A percentile compares a stretch with the other conserved stretches of the same genome.
Evolutionary conservation across 2,329 filamentous ascomycete species (phyloP).

Genomic region (Diplocarpon mali): DNA sequence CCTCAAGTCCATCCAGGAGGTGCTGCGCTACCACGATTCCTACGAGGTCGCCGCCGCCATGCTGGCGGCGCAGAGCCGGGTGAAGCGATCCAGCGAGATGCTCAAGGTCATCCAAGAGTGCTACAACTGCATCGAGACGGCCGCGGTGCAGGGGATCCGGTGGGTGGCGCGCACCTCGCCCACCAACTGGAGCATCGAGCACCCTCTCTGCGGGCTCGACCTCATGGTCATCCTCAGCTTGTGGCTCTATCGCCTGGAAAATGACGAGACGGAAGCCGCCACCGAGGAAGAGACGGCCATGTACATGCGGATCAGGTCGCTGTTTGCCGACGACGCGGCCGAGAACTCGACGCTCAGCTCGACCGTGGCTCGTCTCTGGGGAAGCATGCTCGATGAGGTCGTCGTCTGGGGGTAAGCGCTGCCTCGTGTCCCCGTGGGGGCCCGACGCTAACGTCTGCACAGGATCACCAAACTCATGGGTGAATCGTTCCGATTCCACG

Average conservation of each 20-base stretch:
- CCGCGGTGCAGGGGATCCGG: slow-evolving; percentile 84
- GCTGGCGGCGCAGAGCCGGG: slow-evolving; percentile 85
- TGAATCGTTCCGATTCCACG: slow-evolving; percentile 93
- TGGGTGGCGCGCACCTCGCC: slow-evolving; percentile 98
- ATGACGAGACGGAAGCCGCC: slow-evolving; percentile 78
- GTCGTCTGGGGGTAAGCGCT: slow-evolving; percentile 94
- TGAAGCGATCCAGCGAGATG: slow-evolving; percentile 94
- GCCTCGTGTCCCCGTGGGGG: neutral
- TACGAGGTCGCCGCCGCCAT: slow-evolving; percentile 96
- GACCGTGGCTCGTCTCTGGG: slow-evolving; percentile 92
- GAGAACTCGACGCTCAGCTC: slow-evolving; percentile 81
- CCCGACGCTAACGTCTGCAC: slow-evolving; percentile 33
- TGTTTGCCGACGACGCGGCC: slow-evolving; percentile 85
- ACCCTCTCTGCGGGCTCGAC: slow-evolving; percentile 91
- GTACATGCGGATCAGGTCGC: slow-evolving; percentile 83
- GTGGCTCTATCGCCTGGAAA: slow-evolving; percentile 98
- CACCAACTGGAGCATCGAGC: slow-evolving; percentile 98
- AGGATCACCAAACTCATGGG: slow-evolving; percentile 94
- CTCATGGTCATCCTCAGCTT: slow-evolving; percentile 95
- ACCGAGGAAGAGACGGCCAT: slow-evolving; percentile 75
- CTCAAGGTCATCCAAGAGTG: slow-evolving; percentile 97
- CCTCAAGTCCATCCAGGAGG: slow-evolving; percentile 86
- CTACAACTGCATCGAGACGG: slow-evolving; percentile 95
- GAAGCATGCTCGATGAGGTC: slow-evolving; percentile 95
- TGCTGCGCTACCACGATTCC: slow-evolving; percentile 89